Percentiles rank a stretch among this genome's conserved stretches.
phyloP scores from a whole-genome alignment of 2,329 filamentous ascomycete species.

The Curvularia hawaiiensis region DNA sequence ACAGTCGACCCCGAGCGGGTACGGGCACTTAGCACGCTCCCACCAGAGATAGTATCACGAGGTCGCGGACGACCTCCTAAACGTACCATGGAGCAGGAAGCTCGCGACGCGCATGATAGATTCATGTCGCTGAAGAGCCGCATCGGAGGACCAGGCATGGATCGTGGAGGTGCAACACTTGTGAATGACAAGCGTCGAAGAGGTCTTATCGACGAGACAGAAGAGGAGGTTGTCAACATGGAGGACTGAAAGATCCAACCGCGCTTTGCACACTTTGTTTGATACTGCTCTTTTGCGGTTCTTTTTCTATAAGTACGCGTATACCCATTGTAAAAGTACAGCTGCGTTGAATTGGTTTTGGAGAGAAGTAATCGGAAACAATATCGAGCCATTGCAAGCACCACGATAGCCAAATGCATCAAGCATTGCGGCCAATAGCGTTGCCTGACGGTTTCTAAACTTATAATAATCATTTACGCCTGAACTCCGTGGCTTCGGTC shows the following conservation, averaged over 20 bases:
- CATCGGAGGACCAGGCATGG: slow-evolving; percentile 58
- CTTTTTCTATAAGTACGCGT: slow-evolving; percentile 11
- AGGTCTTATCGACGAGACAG: slow-evolving; percentile 57
- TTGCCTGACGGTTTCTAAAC: not conserved
- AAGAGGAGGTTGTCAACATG: slow-evolving; percentile 49
- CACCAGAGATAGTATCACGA: slow-evolving; percentile 25
- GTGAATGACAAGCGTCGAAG: slow-evolving; percentile 57
- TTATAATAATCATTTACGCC: slow-evolving; percentile 6
- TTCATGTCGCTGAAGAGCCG: slow-evolving; percentile 57
- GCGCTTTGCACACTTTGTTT: not conserved
- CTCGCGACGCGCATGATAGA: slow-evolving; percentile 51
- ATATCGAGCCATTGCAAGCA: not conserved
- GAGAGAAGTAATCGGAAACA: not conserved
- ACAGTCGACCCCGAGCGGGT: slow-evolving; percentile 26
- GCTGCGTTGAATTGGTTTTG: slow-evolving; percentile 1
- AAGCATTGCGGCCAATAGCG: not conserved
- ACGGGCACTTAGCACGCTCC: slow-evolving; percentile 6
- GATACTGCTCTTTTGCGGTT: not conserved
- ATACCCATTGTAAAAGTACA: slow-evolving; percentile 12
- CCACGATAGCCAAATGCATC: not conserved
- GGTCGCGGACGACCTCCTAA: slow-evolving; percentile 41
- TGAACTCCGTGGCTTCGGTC: slow-evolving; percentile 10
- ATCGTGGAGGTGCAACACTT: slow-evolving; percentile 58
- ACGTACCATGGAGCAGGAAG: slow-evolving; percentile 50
- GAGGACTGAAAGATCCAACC: slow-evolving; percentile 24